Conservation (phyloP, 805 yeast genomes). For the Maudiozyma bulderi region DNA sequence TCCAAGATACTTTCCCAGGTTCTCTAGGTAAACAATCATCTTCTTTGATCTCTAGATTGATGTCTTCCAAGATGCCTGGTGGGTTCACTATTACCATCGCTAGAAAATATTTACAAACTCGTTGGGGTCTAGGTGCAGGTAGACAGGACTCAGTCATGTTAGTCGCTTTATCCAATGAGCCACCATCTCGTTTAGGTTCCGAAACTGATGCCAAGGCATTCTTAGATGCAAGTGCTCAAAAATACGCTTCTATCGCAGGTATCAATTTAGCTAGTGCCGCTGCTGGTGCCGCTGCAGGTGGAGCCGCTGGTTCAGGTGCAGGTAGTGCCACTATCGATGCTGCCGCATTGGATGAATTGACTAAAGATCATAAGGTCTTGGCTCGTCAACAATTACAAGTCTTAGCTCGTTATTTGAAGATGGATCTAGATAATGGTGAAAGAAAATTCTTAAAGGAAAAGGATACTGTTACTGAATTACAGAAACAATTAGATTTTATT, state of each 20-base stretch:
- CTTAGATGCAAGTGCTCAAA: slow-evolving; percentile 72
- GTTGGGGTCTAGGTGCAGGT: slow-evolving; percentile 89
- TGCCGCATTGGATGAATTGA: slow-evolving; percentile 77
- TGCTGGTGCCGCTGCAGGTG: slow-evolving; percentile 35
- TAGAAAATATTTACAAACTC: slow-evolving; percentile 81
- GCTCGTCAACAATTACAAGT: slow-evolving; percentile 65
- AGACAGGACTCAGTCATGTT: slow-evolving; percentile 89
- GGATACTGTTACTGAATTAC: slow-evolving; percentile 74
- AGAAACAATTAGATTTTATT: slow-evolving; percentile 79
- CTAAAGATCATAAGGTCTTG: slow-evolving; percentile 39
- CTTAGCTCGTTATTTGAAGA: slow-evolving; percentile 86
- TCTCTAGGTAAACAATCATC: slow-evolving; percentile 88
- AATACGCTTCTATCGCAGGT: slow-evolving; percentile 79
- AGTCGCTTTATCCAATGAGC: slow-evolving; percentile 79
- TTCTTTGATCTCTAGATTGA: slow-evolving; percentile 79
- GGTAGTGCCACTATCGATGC: slow-evolving; percentile 89
- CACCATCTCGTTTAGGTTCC: slow-evolving; percentile 74
- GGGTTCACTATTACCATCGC: slow-evolving; percentile 90
- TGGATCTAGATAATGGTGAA: slow-evolving; percentile 86
- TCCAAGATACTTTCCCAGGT: slow-evolving; percentile 86
- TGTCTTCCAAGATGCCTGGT: slow-evolving; percentile 98
- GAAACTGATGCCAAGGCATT: slow-evolving; percentile 87
- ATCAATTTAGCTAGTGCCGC: slow-evolving; percentile 59
- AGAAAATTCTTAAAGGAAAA: slow-evolving; percentile 68
- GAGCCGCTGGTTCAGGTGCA: slow-evolving; percentile 45